Evolutionary conservation across 805 yeast genomes (phyloP), one percentile per base, ranked within the genome.

Genomic region (Lachancea dasiensis): DNA sequence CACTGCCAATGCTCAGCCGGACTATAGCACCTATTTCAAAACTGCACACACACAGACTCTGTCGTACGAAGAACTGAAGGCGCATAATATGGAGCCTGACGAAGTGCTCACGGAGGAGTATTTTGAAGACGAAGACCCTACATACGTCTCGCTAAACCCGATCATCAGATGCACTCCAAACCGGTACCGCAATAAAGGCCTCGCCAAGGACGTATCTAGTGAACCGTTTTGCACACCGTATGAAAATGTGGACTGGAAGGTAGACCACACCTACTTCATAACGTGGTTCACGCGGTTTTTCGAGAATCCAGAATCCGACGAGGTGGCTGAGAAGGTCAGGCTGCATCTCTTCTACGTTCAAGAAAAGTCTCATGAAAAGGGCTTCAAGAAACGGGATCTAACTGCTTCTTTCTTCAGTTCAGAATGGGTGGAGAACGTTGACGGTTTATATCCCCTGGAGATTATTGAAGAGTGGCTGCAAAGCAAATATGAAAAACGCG

Each of bases 201-300:
- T 67, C 25, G 79, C 77, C 21, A 76, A 77, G 48, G 61, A 65
- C 37, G 56, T 61, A 13, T 50, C 64, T 1, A 73, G 86, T 27
- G 92, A 68, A 36, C 96, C 96, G n/a, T 84, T 86, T 60, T 86
- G 96, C 60, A 73, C 84, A 15, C 96, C 95, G 9, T 67, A 65
- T 23, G 89, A 82, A 50, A 71, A 77, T 41, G 50, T 69, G 9
- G 68, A 64, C 27, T 67, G 83, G 62, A 70, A 72, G 46, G 58
- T 73, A 41, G 95, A 72, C 22, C 62, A 70, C 38, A 74, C 84
- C 0, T 82, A 84, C 50, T 86, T 87, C 52, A 60, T 84, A 36
- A 79, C 90, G 7, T 86, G 96, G 96, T 86, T 67, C 61, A 70
- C 90, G 2, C 68, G 72, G 34, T 80, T 65, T 56, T 86, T 85